phyloP scores from a whole-genome alignment of 1,284 basidiomycete genomes.

The Chalciporus piperatoides region DNA sequence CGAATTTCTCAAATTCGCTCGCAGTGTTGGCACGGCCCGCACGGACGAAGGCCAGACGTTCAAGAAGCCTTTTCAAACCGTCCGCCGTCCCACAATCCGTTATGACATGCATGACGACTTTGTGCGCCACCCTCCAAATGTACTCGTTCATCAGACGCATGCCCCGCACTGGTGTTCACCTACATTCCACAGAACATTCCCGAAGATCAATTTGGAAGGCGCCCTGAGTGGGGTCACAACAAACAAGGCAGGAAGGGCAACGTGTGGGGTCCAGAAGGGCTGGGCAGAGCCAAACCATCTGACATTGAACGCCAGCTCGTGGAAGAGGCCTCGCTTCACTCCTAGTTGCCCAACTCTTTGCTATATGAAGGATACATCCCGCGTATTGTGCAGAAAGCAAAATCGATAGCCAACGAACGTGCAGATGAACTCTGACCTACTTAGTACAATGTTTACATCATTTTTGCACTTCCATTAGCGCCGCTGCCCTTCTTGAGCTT shows the following conservation, averaged over 20 bases:
- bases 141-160: too few relatives aligned
- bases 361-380: neutral
- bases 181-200: too few relatives aligned
- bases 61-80: slow-evolving; percentile 29
- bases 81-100: slow-evolving; percentile 27
- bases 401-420: slow-evolving; percentile 16
- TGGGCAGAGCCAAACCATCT: too few relatives aligned
- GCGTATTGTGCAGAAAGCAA: neutral
- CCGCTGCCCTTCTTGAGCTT: slow-evolving; percentile 58
- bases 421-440: slow-evolving; percentile 7
- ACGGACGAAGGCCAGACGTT: slow-evolving; percentile 26
- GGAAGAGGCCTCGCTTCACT: slow-evolving; percentile 16
- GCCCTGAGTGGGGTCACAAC: too few relatives aligned
- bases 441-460: slow-evolving; percentile 39
- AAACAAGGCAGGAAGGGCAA: too few relatives aligned
- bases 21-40: slow-evolving; percentile 8
- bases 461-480: slow-evolving; percentile 41
- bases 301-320: slow-evolving; percentile 8
- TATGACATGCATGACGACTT: slow-evolving; percentile 36
- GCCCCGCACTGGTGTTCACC: too few relatives aligned
- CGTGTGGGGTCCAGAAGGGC: too few relatives aligned
- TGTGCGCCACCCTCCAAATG: slow-evolving; percentile 9
- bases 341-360: neutral
- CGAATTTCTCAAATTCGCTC: slow-evolving; percentile 8
- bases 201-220: too few relatives aligned